These are phyloP conservation scores for Sugiyamaella xylanicola DNA, from an alignment of 1,139 yeast species.

Conservation along the genomic window DNA sequence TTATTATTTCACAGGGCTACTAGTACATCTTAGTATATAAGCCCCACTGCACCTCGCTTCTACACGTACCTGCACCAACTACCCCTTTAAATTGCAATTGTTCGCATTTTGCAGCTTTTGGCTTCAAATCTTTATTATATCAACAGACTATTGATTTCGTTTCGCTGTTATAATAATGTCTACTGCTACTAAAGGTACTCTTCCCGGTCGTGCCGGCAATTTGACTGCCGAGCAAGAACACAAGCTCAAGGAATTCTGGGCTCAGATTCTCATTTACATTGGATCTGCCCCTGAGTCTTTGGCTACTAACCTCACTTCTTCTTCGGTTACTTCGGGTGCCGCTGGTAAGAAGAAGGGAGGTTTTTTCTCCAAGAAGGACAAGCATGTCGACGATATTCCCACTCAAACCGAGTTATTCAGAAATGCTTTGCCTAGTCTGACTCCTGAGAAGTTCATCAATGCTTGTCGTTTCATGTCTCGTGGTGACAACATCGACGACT, in stretches of 20 bases:
- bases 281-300: constrained; percentile 56
- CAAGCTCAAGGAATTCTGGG: constrained; percentile 75
- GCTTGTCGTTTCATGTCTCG: constrained; percentile 61
- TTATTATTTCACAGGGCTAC: not conserved
- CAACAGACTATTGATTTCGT: not conserved
- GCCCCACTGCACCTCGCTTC: not conserved
- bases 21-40: not conserved
- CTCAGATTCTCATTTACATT: constrained; percentile 60
- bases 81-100: not conserved
- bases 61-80: not conserved
- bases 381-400: constrained; percentile 29
- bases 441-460: constrained; percentile 49
- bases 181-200: constrained; percentile 2
- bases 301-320: constrained; percentile 31
- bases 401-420: constrained; percentile 29
- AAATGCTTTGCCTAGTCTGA: constrained; percentile 12
- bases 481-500: constrained; percentile 71
- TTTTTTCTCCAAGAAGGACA: constrained; percentile 17
- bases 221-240: constrained; percentile 65
- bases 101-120: not conserved
- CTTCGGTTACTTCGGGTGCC: constrained; percentile 17
- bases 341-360: constrained; percentile 19
- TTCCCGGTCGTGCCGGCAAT: constrained; percentile 60
- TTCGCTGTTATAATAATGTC: constrained; percentile 18
- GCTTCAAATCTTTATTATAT: not conserved